phyloP scores from a whole-genome alignment of 2,329 filamentous ascomycete species.

The Fusarium siculi region DNA sequence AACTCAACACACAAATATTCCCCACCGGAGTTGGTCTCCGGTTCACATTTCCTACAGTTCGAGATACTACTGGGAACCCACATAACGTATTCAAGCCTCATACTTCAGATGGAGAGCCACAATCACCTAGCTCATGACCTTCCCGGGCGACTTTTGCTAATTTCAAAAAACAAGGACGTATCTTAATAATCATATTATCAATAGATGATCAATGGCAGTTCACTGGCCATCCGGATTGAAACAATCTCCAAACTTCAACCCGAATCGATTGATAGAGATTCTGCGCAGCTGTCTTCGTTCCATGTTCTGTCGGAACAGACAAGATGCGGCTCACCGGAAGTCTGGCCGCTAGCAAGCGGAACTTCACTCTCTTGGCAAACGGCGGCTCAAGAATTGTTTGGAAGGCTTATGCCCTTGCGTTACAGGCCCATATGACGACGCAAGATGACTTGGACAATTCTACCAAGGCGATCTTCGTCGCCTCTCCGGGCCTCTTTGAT shows the following conservation, averaged over 20 bases:
- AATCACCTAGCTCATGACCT: accelerated
- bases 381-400: background rate
- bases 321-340: background rate
- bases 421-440: background rate
- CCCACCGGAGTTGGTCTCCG: accelerated
- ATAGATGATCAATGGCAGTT: background rate
- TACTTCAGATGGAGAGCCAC: accelerated
- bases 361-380: background rate
- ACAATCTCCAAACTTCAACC: no score
- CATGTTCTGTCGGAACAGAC: accelerated
- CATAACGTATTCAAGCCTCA: no score
- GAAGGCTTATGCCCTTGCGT: background rate
- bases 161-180: no score
- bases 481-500: background rate
- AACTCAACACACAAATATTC: accelerated
- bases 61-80: accelerated
- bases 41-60: no score
- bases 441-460: background rate
- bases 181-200: accelerated
- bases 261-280: no score
- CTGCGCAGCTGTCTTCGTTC: no score
- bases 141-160: no score
- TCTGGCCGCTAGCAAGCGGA: background rate
- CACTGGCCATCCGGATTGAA: no score
- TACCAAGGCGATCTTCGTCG: background rate